Evolutionary conservation across 2,329 filamentous ascomycete species (phyloP).

Genomic region (Diaporthe capsici): DNA sequence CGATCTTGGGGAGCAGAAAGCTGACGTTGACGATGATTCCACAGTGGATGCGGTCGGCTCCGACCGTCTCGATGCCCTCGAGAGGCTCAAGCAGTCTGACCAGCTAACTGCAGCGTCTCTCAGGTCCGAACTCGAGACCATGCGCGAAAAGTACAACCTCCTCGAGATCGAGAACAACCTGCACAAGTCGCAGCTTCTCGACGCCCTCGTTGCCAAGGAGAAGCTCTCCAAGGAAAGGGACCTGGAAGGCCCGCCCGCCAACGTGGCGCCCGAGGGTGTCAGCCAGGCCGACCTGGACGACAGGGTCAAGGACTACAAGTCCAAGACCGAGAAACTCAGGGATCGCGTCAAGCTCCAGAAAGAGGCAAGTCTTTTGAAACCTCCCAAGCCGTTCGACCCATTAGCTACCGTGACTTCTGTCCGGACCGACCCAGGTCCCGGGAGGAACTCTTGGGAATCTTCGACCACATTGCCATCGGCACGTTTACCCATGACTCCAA

Average conservation of each 20-base stretch:
- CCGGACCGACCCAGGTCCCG: constrained; percentile 15
- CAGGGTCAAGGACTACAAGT: constrained; percentile 59
- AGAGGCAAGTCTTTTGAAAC: constrained; percentile 63
- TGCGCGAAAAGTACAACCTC: constrained; percentile 65
- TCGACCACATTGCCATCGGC: neutral
- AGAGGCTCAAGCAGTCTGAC: constrained; percentile 72
- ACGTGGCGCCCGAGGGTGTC: constrained; percentile 47
- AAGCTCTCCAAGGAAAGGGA: constrained; percentile 69
- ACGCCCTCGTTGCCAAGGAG: constrained; percentile 72
- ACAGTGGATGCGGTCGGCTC: constrained; percentile 67
- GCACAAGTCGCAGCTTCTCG: constrained; percentile 72
- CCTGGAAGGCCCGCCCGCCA: constrained; percentile 52
- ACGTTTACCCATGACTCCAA: neutral
- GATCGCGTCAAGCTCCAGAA: constrained; percentile 68
- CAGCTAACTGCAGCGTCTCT: constrained; percentile 71
- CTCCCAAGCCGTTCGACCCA: neutral
- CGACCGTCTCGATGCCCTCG: constrained; percentile 67
- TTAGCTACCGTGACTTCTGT: constrained; percentile 29
- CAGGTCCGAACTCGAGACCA: constrained; percentile 68
- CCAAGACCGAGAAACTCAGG: constrained; percentile 71
- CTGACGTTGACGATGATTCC: constrained; percentile 46
- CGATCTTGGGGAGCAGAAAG: constrained; percentile 32
- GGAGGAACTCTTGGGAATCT: neutral
- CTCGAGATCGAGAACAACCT: constrained; percentile 67
- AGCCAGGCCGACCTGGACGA: constrained; percentile 53